phyloP scores from a whole-genome alignment of 345 rosid species.

The Sonneratia caseolaris region DNA sequence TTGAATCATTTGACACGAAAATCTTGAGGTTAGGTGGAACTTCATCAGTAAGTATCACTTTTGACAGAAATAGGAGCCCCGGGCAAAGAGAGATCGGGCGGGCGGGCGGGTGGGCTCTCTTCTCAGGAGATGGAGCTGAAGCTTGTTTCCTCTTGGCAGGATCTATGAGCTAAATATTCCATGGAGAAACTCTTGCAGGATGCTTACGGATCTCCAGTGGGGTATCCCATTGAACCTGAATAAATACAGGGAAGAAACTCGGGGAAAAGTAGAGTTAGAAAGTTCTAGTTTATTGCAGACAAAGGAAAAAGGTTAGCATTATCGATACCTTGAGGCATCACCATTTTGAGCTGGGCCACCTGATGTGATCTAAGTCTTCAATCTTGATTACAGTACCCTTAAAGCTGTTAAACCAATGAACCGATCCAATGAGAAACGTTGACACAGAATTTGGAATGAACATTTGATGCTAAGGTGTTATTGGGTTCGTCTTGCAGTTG shows the following conservation, averaged over 20 bases:
- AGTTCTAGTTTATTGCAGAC: neutral
- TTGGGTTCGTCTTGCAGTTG: too few species aligned
- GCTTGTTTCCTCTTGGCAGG: constrained; percentile 14
- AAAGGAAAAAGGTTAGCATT: neutral
- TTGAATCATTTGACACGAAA: neutral
- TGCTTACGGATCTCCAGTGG: constrained; percentile 4
- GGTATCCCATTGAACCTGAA: constrained; percentile 49
- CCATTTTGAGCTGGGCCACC: constrained; percentile 21
- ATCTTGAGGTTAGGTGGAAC: too few species aligned
- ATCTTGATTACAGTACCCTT: constrained; percentile 31
- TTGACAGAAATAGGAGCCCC: neutral
- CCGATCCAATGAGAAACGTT: neutral
- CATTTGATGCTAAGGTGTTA: too few species aligned
- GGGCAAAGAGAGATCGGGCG: constrained; percentile 15
- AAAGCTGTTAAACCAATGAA: constrained; percentile 19
- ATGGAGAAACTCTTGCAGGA: constrained; percentile 40
- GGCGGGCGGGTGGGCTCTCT: constrained; percentile 18
- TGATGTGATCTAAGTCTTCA: constrained; percentile 33
- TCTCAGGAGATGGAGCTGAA: constrained; percentile 11
- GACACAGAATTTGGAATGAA: too few species aligned
- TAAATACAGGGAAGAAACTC: neutral
- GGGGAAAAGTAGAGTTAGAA: neutral
- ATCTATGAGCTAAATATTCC: constrained; percentile 38
- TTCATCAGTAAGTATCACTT: too few species aligned
- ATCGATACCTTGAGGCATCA: too few species aligned